Percentiles rank a stretch among this genome's conserved stretches.
Conservation (phyloP, 2,329 filamentous ascomycete genomes). For the Arthrobotrys megalospora region DNA sequence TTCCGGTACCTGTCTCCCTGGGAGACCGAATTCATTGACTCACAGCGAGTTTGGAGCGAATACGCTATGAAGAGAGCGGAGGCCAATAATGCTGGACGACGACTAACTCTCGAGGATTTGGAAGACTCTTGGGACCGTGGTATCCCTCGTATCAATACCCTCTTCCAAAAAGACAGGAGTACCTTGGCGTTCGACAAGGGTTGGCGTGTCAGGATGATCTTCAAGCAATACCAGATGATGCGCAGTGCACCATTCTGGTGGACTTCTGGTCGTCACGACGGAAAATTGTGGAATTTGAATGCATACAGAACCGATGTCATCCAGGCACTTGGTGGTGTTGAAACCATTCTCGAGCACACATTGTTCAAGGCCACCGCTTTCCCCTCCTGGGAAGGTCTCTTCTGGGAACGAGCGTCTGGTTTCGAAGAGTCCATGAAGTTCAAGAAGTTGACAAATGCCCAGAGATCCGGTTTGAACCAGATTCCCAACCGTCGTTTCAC, state of each 20-base stretch:
- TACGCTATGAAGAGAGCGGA: slow-evolving; percentile 98
- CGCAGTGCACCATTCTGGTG: slow-evolving; percentile 99
- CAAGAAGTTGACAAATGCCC: slow-evolving; percentile 98
- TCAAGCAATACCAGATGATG: slow-evolving; percentile 99
- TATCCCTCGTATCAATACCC: slow-evolving; percentile 95
- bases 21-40: slow-evolving; percentile 99
- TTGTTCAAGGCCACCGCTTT: slow-evolving; percentile 98
- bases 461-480: slow-evolving; percentile 95
- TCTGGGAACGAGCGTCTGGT: slow-evolving; percentile 80
- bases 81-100: slow-evolving; percentile 95
- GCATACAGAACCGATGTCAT: slow-evolving; percentile 97
- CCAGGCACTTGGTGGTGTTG: slow-evolving; percentile 93
- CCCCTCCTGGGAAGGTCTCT: slow-evolving; percentile 95
- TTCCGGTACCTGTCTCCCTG: slow-evolving; percentile 99
- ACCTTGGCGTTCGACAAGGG: slow-evolving; percentile 99
- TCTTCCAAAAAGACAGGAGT: slow-evolving; percentile 98
- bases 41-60: slow-evolving; percentile 98
- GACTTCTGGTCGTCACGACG: slow-evolving; percentile 97
- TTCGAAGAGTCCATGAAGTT: slow-evolving; percentile 83
- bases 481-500: slow-evolving; percentile 99
- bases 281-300: slow-evolving; percentile 97
- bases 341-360: slow-evolving; percentile 97
- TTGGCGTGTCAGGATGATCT: slow-evolving; percentile 93
- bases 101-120: slow-evolving; percentile 93
- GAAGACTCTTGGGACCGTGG: slow-evolving; percentile 99